Evolutionary conservation across 257 asterid species (phyloP).

Genomic region (Coffea eugenioides): DNA sequence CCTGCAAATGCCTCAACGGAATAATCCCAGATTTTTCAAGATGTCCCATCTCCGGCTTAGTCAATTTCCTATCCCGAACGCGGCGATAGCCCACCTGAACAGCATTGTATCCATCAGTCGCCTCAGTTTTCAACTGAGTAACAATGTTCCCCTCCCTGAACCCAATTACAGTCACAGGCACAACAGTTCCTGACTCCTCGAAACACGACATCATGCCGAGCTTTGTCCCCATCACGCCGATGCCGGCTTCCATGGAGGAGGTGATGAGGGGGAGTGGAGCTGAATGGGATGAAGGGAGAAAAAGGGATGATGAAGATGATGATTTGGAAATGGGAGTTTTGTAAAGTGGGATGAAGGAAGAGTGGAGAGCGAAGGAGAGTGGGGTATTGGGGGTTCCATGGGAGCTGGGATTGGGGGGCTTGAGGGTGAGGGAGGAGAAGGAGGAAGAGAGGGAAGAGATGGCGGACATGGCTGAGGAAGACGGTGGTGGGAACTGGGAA

Average conservation of each 20-base stretch:
- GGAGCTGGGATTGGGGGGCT: slow-evolving; percentile 24
- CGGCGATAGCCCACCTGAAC: slow-evolving; percentile 93
- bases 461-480: slow-evolving; percentile 36
- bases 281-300: slow-evolving; percentile 31
- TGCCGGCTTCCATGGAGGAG: slow-evolving; percentile 85
- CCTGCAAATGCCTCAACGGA: slow-evolving; percentile 88
- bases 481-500: neutral
- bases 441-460: slow-evolving; percentile 41
- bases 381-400: slow-evolving; percentile 18
- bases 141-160: slow-evolving; percentile 92
- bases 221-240: slow-evolving; percentile 88
- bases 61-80: slow-evolving; percentile 73
- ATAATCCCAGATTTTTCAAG: slow-evolving; percentile 83
- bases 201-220: slow-evolving; percentile 92
- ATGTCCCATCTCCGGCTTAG: slow-evolving; percentile 93
- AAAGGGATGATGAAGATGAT: slow-evolving; percentile 28
- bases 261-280: slow-evolving; percentile 34
- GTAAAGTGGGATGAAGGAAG: slow-evolving; percentile 48
- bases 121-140: slow-evolving; percentile 79
- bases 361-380: slow-evolving; percentile 24
- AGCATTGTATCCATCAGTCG: slow-evolving; percentile 74
- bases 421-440: slow-evolving; percentile 25
- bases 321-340: slow-evolving; percentile 24
- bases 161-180: slow-evolving; percentile 94
- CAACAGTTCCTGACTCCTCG: slow-evolving; percentile 61